phyloP scores from a whole-genome alignment of 345 rosid genomes.

The Rhizophora apiculata region DNA sequence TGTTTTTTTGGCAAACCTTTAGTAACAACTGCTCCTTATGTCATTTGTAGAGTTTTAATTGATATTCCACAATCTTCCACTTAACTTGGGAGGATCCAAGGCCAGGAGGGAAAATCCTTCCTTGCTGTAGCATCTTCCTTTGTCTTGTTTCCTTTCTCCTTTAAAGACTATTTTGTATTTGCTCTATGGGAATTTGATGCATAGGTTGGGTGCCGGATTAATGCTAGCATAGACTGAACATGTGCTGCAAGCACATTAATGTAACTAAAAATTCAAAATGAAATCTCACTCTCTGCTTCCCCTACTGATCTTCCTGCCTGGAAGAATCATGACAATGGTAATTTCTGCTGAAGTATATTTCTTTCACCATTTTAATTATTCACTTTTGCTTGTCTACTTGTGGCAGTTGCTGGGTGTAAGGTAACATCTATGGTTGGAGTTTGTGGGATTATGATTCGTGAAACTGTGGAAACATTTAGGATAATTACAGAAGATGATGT shows the following conservation, averaged over 20 bases:
- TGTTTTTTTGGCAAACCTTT: not conserved
- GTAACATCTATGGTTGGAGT: constrained; percentile 56
- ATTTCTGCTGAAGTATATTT: not conserved
- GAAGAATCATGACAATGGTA: not conserved
- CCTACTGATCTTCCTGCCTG: no score
- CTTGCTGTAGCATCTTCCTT: no score
- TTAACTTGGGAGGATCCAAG: no score
- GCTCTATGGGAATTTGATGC: not conserved
- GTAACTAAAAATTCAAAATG: not conserved
- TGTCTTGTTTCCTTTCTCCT: no score
- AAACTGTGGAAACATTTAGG: constrained; percentile 86
- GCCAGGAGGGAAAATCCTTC: no score
- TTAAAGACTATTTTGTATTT: no score
- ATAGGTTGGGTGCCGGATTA: not conserved
- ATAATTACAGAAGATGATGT: constrained; percentile 61
- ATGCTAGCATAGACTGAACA: not conserved
- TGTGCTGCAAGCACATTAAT: not conserved
- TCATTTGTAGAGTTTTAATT: no score
- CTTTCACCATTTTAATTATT: not conserved
- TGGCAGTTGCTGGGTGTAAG: constrained; percentile 75
- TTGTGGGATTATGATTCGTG: constrained; percentile 81
- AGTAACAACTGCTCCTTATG: not conserved
- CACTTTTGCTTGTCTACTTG: constrained; percentile 3
- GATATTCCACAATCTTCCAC: not conserved
- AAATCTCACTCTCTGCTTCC: not conserved